A percentile compares a stretch with the other conserved stretches of the same genome.
Conservation (phyloP, 1,284 basidiomycete genomes). For the Apiotrichum veenhuisii region DNA sequence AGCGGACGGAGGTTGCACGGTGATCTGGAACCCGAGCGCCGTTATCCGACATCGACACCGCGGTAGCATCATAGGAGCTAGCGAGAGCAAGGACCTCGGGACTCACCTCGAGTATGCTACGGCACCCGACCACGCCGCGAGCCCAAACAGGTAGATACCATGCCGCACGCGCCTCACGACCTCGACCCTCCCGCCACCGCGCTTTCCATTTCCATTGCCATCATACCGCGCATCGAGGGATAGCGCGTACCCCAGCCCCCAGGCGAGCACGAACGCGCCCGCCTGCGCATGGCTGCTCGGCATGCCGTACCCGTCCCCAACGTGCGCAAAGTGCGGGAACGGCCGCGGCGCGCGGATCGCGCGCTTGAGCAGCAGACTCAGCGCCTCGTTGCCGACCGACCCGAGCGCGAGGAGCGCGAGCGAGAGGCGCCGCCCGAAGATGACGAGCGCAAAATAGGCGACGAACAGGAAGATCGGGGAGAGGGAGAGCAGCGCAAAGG, state of each 20-base stretch:
- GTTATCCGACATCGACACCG: no score
- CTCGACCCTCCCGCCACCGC: no score
- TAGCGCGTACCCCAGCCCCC: slow-evolving; percentile 37
- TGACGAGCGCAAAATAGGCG: slow-evolving; percentile 44
- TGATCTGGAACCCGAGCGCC: no score
- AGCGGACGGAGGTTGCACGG: no score
- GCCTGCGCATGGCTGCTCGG: slow-evolving; percentile 48
- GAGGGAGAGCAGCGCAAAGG: slow-evolving; percentile 44
- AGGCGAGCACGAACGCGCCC: slow-evolving; percentile 39
- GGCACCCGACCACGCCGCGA: slow-evolving; percentile 38
- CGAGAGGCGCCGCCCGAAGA: slow-evolving; percentile 42
- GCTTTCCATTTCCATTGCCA: no score
- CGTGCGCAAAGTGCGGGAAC: slow-evolving; percentile 15
- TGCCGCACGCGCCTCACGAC: slow-evolving; percentile 20
- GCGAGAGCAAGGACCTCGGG: no score
- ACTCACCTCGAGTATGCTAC: slow-evolving; percentile 46
- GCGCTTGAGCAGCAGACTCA: slow-evolving; percentile 37
- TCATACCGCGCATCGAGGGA: slow-evolving; percentile 17
- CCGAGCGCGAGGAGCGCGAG: slow-evolving; percentile 39
- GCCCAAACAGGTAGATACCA: slow-evolving; percentile 34
- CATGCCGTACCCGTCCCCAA: slow-evolving; percentile 47
- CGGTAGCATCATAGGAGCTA: no score
- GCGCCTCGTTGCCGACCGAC: slow-evolving; percentile 37
- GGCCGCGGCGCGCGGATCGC: slow-evolving; percentile 21
- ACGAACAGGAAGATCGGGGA: slow-evolving; percentile 50